Evolutionary conservation across 768 basidiomycete species (phyloP).

Genomic region (Mycena rebaudengoi): DNA sequence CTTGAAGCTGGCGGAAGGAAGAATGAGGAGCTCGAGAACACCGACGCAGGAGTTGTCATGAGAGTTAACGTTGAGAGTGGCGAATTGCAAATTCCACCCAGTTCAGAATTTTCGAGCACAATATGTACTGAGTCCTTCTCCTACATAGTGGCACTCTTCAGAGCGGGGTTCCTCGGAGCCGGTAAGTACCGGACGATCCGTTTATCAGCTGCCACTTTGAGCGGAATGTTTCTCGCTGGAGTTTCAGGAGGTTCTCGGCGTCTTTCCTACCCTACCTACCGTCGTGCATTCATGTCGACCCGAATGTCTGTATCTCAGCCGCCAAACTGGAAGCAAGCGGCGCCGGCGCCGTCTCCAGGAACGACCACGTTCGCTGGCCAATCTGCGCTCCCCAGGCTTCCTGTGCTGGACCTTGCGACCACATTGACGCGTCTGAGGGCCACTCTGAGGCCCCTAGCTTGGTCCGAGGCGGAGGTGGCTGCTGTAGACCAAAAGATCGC

Average conservation of each 20-base stretch:
- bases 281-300: conserved; percentile 20
- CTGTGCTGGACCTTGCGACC: conserved; percentile 78
- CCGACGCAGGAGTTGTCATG: no score
- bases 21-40: no score
- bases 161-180: no score
- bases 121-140: no score
- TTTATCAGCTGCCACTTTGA: no score
- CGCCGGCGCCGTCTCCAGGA: conserved; percentile 62
- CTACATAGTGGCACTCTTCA: no score
- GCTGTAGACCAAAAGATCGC: conserved; percentile 70
- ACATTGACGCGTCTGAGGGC: conserved; percentile 52
- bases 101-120: no score
- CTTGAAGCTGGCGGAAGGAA: no score
- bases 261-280: not conserved
- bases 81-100: no score
- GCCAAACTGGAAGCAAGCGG: conserved; percentile 73
- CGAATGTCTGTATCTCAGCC: conserved; percentile 45
- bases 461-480: conserved; percentile 64
- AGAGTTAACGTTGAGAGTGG: no score
- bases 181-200: no score
- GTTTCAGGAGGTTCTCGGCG: not conserved
- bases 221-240: no score
- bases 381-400: conserved; percentile 70
- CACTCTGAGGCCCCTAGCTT: conserved; percentile 66
- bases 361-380: conserved; percentile 75